A percentile compares a stretch with the other conserved stretches of the same genome.
Conservation (phyloP, 352 stramenopile species). For the Phytophthora sp. region DNA sequence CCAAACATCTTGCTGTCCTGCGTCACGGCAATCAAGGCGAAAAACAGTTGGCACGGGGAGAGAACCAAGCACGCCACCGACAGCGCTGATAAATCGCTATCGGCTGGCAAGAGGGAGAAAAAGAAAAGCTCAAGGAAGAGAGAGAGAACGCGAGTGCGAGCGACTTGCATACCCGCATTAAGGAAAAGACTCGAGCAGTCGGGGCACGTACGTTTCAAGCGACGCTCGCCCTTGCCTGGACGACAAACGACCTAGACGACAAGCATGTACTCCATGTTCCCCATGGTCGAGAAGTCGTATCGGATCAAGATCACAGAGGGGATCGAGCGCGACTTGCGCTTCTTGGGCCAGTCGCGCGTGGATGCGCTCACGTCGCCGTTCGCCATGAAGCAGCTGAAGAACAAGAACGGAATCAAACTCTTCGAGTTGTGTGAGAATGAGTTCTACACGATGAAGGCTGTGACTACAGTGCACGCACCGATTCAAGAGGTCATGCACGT, state of each 20-base stretch:
- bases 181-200: constrained; percentile 27
- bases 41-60: constrained; percentile 29
- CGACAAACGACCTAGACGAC: no score
- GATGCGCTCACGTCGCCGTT: constrained; percentile 84
- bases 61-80: constrained; percentile 25
- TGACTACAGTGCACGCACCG: constrained; percentile 69
- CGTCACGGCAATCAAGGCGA: constrained; percentile 16
- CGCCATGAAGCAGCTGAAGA: constrained; percentile 80
- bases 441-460: constrained; percentile 88
- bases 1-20: constrained; percentile 19
- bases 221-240: neutral
- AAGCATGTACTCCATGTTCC: constrained; percentile 80
- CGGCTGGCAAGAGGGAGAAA: constrained; percentile 14
- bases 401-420: constrained; percentile 72
- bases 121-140: constrained; percentile 22
- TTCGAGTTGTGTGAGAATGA: constrained; percentile 84
- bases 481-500: constrained; percentile 86
- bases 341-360: constrained; percentile 81
- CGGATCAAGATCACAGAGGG: constrained; percentile 75
- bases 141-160: constrained; percentile 8
- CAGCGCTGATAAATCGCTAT: constrained; percentile 17
- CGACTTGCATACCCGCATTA: constrained; percentile 12
- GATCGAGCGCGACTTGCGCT: constrained; percentile 86
- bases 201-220: neutral
- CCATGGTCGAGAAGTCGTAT: constrained; percentile 86